Evolutionary conservation across 2,329 filamentous ascomycete species (phyloP).

Genomic region (Aspergillus vadensis): DNA sequence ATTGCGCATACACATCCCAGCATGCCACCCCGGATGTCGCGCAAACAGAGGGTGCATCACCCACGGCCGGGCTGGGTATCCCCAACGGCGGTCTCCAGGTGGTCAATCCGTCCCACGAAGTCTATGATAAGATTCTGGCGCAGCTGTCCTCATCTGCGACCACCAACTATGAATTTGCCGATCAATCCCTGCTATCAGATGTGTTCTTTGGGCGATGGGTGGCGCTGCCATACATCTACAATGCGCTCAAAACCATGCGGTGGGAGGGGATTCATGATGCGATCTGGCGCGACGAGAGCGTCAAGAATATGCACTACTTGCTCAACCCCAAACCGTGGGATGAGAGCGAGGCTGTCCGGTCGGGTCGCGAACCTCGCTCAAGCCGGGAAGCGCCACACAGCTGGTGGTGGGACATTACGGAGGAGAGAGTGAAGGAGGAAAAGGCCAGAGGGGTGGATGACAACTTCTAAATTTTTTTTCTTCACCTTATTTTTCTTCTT

Average conservation of each 20-base stretch:
- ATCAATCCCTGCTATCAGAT: conserved; percentile 58
- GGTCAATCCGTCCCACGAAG: conserved; percentile 57
- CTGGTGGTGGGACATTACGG: conserved; percentile 61
- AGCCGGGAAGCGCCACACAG: conserved; percentile 52
- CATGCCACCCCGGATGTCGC: conserved; percentile 41
- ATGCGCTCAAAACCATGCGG: conserved; percentile 60
- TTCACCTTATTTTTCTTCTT: neutral
- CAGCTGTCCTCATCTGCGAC: conserved; percentile 50
- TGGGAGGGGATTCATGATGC: conserved; percentile 57
- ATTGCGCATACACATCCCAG: conserved; percentile 64
- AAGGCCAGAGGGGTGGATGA: conserved; percentile 25
- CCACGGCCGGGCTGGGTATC: conserved; percentile 57
- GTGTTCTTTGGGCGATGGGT: conserved; percentile 59
- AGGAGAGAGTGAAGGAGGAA: conserved; percentile 53
- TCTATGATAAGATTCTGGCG: conserved; percentile 56
- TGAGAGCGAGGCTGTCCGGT: conserved; percentile 37
- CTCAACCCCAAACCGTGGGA: conserved; percentile 66
- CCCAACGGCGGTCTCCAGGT: conserved; percentile 64
- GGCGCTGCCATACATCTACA: conserved; percentile 62
- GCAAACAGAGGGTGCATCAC: conserved; percentile 47
- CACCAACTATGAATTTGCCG: conserved; percentile 59
- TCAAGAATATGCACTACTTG: conserved; percentile 66
- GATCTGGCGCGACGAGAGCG: conserved; percentile 62
- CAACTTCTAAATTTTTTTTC: neutral
- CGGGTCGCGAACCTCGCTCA: conserved; percentile 21